These are phyloP conservation scores for Salvia rosmarinus DNA, from an alignment of 257 asterid species.

Conservation along the genomic window DNA sequence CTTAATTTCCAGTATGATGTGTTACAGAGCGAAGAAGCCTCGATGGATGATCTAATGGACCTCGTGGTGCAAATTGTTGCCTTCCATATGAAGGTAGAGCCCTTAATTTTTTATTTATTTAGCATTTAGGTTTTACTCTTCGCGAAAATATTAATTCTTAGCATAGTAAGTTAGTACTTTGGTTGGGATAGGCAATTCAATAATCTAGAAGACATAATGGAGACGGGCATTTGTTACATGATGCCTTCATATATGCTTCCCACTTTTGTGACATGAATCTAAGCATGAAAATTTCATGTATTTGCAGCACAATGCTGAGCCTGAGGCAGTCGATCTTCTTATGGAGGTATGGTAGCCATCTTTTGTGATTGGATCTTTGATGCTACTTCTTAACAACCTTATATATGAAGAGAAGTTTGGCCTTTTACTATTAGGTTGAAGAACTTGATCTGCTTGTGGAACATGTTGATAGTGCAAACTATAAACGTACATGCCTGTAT, in stretches of 20 bases:
- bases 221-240: background rate
- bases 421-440: conserved; percentile 63
- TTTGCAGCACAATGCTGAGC: conserved; percentile 96
- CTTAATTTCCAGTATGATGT: conserved; percentile 26
- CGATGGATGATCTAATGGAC: conserved; percentile 77
- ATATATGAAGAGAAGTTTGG: conserved; percentile 10
- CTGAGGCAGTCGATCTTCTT: conserved; percentile 81
- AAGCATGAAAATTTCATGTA: conserved; percentile 28
- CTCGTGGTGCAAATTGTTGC: conserved; percentile 89
- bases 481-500: conserved; percentile 80
- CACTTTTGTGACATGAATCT: conserved; percentile 15
- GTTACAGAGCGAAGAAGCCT: conserved; percentile 60
- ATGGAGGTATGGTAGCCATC: conserved; percentile 60
- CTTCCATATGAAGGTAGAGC: conserved; percentile 86
- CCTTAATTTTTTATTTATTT: background rate
- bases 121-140: background rate
- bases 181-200: conserved; percentile 5
- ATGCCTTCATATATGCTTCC: conserved; percentile 9
- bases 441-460: conserved; percentile 81
- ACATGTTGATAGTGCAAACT: conserved; percentile 71
- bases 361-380: conserved; percentile 11
- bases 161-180: conserved; percentile 11
- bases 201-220: background rate
- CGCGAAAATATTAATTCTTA: background rate
- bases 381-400: conserved; percentile 8